Conservation (phyloP, 371 early-diverging fungal genomes). For the Saksenaea vasiformis region DNA sequence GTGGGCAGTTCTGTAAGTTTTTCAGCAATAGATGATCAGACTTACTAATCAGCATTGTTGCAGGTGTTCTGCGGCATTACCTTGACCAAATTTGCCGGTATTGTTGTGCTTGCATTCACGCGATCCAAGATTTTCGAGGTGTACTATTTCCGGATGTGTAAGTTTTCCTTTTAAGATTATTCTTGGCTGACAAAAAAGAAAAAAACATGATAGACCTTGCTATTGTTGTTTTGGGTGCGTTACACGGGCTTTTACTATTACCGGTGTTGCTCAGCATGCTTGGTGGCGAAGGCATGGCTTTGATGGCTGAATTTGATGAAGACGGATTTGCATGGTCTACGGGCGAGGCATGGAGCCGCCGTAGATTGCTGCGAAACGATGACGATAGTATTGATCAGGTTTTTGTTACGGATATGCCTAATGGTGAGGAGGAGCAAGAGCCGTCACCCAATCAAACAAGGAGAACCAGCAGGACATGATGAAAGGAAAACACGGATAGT, state of each 20-base stretch:
- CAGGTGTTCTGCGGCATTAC: conserved; percentile 78
- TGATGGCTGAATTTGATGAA: conserved; percentile 51
- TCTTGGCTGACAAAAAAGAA: not conserved
- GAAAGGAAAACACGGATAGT: no score
- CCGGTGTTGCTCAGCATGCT: conserved; percentile 66
- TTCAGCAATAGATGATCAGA: no score
- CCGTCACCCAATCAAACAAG: not conserved
- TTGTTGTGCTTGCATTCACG: conserved; percentile 73
- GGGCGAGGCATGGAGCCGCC: conserved; percentile 24
- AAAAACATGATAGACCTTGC: conserved; percentile 58
- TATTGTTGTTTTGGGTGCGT: conserved; percentile 69
- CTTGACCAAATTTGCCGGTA: conserved; percentile 76
- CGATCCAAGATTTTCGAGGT: conserved; percentile 76
- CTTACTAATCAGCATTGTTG: not conserved
- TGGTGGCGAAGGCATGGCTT: conserved; percentile 54
- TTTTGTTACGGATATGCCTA: conserved; percentile 40
- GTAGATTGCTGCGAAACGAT: conserved; percentile 39
- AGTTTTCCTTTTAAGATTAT: conserved; percentile 11
- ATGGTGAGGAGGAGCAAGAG: conserved; percentile 5
- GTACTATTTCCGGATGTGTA: conserved; percentile 80
- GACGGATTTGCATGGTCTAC: conserved; percentile 51
- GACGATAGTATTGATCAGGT: conserved; percentile 44
- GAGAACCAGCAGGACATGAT: not conserved
- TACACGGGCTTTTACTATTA: conserved; percentile 72
- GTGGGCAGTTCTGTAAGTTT: conserved; percentile 68